Percentiles rank a stretch among this genome's conserved stretches.
Evolutionary conservation across 768 basidiomycete genomes (phyloP).

Genomic region (Kwoniella dejecticola): DNA sequence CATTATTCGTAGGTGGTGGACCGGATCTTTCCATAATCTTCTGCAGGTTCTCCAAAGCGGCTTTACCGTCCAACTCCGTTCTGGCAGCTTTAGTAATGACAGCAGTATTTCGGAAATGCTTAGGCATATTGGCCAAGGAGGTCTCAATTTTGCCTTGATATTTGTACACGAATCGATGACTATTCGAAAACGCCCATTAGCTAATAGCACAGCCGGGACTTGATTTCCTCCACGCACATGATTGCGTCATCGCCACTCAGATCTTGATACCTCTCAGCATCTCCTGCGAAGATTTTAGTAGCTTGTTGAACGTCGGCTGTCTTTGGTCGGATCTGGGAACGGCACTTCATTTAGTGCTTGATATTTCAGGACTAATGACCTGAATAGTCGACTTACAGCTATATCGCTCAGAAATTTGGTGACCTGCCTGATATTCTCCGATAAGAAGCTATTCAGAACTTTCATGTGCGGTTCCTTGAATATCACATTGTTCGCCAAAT

Average conservation of each 20-base stretch:
- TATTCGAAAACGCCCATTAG: conserved; percentile 9
- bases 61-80: conserved; percentile 36
- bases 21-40: conserved; percentile 34
- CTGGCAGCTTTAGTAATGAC: conserved; percentile 4
- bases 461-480: conserved; percentile 90
- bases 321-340: conserved; percentile 36
- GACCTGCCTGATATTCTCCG: conserved; percentile 47
- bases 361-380: background rate
- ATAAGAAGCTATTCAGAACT: conserved; percentile 69
- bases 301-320: conserved; percentile 30
- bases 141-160: conserved; percentile 32
- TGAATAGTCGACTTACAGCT: conserved; percentile 35
- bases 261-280: conserved; percentile 37
- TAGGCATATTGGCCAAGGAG: conserved; percentile 22
- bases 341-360: background rate
- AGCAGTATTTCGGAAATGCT: conserved; percentile 16
- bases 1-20: conserved; percentile 24
- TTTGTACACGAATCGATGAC: conserved; percentile 39
- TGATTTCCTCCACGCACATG: conserved; percentile 26
- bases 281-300: conserved; percentile 30
- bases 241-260: conserved; percentile 37
- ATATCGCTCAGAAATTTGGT: conserved; percentile 49
- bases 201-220: too few relatives aligned
- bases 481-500: conserved; percentile 88
- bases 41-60: conserved; percentile 24